These are phyloP conservation scores for Buddleja alternifolia DNA, from an alignment of 257 asterid genomes.

Conservation along the genomic window DNA sequence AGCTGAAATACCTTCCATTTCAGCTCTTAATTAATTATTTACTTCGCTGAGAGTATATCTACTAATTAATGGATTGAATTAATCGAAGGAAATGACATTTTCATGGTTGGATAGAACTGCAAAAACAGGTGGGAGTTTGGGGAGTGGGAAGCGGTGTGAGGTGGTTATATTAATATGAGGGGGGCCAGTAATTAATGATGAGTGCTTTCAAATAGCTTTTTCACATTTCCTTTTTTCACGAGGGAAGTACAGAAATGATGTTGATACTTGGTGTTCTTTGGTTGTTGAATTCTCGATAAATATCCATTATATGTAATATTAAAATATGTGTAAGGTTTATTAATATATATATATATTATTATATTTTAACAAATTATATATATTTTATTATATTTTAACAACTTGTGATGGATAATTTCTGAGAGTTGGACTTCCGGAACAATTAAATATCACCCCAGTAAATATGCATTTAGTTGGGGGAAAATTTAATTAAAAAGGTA, in stretches of 20 bases:
- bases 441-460: too few relatives aligned
- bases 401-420: too few relatives aligned
- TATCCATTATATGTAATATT: too few relatives aligned
- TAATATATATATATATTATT: too few relatives aligned
- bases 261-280: too few relatives aligned
- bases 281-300: too few relatives aligned
- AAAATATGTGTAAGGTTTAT: too few relatives aligned
- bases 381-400: too few relatives aligned
- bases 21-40: not conserved
- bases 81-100: slow-evolving; percentile 31
- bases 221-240: not conserved
- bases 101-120: slow-evolving; percentile 25
- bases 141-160: slow-evolving; percentile 23
- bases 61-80: not conserved
- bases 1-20: slow-evolving; percentile 51
- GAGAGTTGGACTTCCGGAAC: too few relatives aligned
- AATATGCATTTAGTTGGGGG: slow-evolving; percentile 28
- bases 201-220: not conserved
- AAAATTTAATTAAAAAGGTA: not conserved
- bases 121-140: slow-evolving; percentile 42
- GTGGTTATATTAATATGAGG: slow-evolving; percentile 37
- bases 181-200: slow-evolving; percentile 39
- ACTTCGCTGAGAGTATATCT: not conserved
- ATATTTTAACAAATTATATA: too few relatives aligned
- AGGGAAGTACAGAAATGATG: too few relatives aligned